Evolutionary conservation across 352 stramenopile genomes (phyloP).

Genomic region (Globisporangium nagaii): DNA sequence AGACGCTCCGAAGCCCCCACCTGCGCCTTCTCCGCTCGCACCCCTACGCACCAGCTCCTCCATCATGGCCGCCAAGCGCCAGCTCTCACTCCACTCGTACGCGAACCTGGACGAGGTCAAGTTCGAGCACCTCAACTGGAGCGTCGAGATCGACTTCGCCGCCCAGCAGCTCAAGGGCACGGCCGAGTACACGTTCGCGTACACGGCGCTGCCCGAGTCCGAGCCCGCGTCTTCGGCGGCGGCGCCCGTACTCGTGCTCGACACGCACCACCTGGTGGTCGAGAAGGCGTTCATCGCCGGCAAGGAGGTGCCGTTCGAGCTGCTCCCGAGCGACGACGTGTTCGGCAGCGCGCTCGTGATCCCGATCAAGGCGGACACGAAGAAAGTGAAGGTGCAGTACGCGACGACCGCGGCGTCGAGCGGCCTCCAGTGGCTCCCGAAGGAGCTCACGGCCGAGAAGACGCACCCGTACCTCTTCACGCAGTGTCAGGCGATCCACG

Average conservation of each 20-base stretch:
- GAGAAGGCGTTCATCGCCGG: constrained; percentile 45
- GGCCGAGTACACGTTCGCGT: constrained; percentile 82
- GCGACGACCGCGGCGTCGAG: constrained; percentile 25
- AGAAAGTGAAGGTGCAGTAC: constrained; percentile 37
- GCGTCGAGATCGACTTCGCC: constrained; percentile 83
- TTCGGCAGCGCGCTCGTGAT: constrained; percentile 67
- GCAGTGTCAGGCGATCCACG: constrained; percentile 94
- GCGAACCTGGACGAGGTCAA: constrained; percentile 80
- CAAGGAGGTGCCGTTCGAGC: constrained; percentile 25
- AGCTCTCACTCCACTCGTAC: constrained; percentile 85
- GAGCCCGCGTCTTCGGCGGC: constrained; percentile 3
- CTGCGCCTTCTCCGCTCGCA: no score
- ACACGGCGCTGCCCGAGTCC: no score
- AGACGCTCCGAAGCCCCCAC: no score
- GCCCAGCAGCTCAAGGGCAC: constrained; percentile 56
- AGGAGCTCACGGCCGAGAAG: constrained; percentile 92
- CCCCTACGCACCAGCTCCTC: no score
- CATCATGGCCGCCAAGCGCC: no score
- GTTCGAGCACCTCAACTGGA: constrained; percentile 85
- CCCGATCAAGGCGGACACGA: constrained; percentile 32
- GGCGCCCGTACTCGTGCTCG: constrained; percentile 53
- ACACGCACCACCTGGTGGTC: constrained; percentile 83
- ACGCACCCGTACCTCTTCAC: constrained; percentile 94
- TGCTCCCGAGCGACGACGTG: constrained; percentile 28
- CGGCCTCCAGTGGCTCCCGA: constrained; percentile 89